Base-by-base conservation (phyloP, 2,329 filamentous ascomycete genomes). In the Fonsecaea multimorphosa region DNA sequence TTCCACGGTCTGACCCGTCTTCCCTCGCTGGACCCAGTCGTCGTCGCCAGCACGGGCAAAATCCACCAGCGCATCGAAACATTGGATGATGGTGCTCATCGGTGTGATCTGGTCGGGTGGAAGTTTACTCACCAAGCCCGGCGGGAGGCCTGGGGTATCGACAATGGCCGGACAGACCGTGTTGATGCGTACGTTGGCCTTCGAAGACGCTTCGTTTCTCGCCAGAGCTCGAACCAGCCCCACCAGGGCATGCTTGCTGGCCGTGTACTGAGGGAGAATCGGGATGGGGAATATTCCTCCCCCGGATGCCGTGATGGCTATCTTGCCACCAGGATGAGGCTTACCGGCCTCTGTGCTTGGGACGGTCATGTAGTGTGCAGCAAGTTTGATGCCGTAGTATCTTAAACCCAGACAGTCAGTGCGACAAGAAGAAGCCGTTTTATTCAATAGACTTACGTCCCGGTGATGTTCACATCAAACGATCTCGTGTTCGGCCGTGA, bases 181-280 rank as follows among this genome's bases (percentile, higher is more conserved):
- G 57, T 78, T 78, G 32, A 77, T 72, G 1, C 75, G 70, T 32
- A 77, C 51, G 46, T 65, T 62, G 46, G 49, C 63, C 24, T 24
- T 32, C 8, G 31, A n/a, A 5, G 38, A 16, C 6, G 55, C 34
- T 2, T 9, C 12, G 24, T 54, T 53, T 9, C 40, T 27, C 14
- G n/a, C 64, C 4, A 66, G 64, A n/a, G 58, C 36, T 5, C 64
- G 53, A 5, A 63, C 64, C 63, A 87, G 74, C 0, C 82, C 85
- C 2, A 85, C 71, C 16, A 86, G 72, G 11, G 81, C 85, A 69
- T 86, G 84, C 75, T 87, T 86, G 74, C 78, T 81, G 0, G 56
- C 56, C 12, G 11, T 19, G 27, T 58, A 51, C 80, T 59, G 53
- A 1, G 64, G 54, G 29, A 66, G 27, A 14, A 32, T 49, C 2